These are phyloP conservation scores for Teunomyces pallodes DNA, from an alignment of 805 yeast species.

Conservation along the genomic window DNA sequence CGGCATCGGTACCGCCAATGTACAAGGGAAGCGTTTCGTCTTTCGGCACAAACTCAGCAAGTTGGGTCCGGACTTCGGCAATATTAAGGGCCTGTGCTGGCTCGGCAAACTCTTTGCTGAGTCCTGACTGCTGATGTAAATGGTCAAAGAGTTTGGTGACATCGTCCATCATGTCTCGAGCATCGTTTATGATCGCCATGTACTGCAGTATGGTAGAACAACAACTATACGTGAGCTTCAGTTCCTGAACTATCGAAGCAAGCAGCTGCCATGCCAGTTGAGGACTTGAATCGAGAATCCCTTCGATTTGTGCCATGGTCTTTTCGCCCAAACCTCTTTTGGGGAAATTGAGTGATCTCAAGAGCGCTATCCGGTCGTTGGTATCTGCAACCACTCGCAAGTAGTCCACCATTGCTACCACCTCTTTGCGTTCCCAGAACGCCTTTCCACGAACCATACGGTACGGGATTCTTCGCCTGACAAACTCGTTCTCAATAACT, in stretches of 20 bases:
- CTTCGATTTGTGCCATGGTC: conserved; percentile 29
- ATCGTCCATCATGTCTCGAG: conserved; percentile 12
- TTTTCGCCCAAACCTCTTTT: conserved; percentile 66
- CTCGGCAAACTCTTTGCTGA: conserved; percentile 25
- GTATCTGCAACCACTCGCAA: conserved; percentile 60
- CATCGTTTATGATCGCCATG: conserved; percentile 22
- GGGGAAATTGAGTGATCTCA: conserved; percentile 58
- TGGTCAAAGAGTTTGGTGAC: conserved; percentile 17
- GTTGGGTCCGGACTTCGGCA: conserved; percentile 36
- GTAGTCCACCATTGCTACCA: conserved; percentile 59
- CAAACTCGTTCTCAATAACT: conserved; percentile 61
- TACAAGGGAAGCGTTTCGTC: conserved; percentile 18
- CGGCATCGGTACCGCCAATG: conserved; percentile 8
- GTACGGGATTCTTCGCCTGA: conserved; percentile 58
- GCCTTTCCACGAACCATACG: conserved; percentile 68
- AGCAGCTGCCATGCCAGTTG: neutral
- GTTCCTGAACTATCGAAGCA: neutral
- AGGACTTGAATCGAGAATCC: neutral
- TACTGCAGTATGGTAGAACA: conserved; percentile 22
- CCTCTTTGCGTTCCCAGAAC: conserved; percentile 78
- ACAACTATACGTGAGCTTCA: conserved; percentile 9
- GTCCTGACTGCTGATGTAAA: conserved; percentile 27
- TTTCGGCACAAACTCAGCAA: conserved; percentile 32
- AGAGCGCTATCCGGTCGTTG: conserved; percentile 57
- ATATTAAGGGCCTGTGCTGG: conserved; percentile 34